These are phyloP conservation scores for Sapria himalayana DNA, from an alignment of 345 rosid species.

Conservation along the genomic window DNA sequence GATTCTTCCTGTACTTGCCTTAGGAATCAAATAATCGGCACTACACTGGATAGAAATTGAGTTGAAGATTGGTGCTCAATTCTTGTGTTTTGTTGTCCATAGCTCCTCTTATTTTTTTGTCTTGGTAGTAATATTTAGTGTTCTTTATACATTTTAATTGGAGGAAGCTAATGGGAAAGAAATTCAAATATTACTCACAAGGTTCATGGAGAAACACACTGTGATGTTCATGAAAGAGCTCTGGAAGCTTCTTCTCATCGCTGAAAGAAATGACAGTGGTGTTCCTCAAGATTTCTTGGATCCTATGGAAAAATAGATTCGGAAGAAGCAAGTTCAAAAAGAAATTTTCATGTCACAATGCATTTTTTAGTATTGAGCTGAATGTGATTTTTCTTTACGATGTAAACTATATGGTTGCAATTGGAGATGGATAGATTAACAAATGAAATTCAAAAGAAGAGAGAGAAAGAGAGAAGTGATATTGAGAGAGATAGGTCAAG, in stretches of 20 bases:
- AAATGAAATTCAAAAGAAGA: constrained; percentile 44
- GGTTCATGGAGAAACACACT: constrained; percentile 97
- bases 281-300: constrained; percentile 82
- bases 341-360: too few relatives aligned
- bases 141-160: too few relatives aligned
- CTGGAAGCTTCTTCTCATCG: constrained; percentile 82
- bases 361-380: too few relatives aligned
- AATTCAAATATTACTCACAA: constrained; percentile 67
- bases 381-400: too few relatives aligned
- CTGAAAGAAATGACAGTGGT: constrained; percentile 71
- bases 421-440: constrained; percentile 38
- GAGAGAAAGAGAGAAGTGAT: constrained; percentile 40
- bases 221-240: constrained; percentile 96
- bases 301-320: constrained; percentile 62
- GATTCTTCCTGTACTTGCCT: too few relatives aligned
- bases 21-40: too few relatives aligned
- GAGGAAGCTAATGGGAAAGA: constrained; percentile 86
- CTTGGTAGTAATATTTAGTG: too few relatives aligned
- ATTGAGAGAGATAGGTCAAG: constrained; percentile 23
- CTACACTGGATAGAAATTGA: too few relatives aligned
- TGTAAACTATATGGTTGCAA: constrained; percentile 26
- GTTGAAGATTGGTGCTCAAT: too few relatives aligned
- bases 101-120: not conserved
- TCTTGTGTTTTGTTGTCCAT: too few relatives aligned
- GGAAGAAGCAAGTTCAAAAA: constrained; percentile 40